Evolutionary conservation across 2,329 filamentous ascomycete species (phyloP).

Genomic region (Chaetomiaceae sp.): DNA sequence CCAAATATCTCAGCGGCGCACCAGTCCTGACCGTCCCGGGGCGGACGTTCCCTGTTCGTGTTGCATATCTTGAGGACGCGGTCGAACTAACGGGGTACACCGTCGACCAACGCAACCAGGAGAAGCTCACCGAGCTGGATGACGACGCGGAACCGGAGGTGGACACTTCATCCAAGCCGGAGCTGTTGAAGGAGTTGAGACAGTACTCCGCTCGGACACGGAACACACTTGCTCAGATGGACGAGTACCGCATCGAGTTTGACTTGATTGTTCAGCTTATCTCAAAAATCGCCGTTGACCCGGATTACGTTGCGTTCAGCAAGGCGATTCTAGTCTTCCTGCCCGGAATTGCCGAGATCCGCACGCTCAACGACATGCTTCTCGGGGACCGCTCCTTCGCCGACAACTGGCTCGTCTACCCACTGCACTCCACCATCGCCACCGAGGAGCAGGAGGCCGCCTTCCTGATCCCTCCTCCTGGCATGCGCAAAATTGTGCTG

Average conservation of each 20-base stretch:
- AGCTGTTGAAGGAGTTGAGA: slow-evolving; percentile 59
- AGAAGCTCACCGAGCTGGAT: slow-evolving; percentile 56
- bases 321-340: slow-evolving; percentile 92
- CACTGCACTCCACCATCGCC: slow-evolving; percentile 88
- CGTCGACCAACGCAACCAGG: slow-evolving; percentile 43
- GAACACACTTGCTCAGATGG: slow-evolving; percentile 67
- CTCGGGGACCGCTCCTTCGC: slow-evolving; percentile 69
- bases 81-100: slow-evolving; percentile 78
- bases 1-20: slow-evolving; percentile 76
- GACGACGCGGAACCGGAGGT: slow-evolving; percentile 53
- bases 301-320: slow-evolving; percentile 64
- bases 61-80: slow-evolving; percentile 85
- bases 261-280: slow-evolving; percentile 78
- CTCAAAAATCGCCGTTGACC: slow-evolving; percentile 63
- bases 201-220: slow-evolving; percentile 72
- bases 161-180: slow-evolving; percentile 46
- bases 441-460: slow-evolving; percentile 95
- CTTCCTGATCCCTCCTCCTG: slow-evolving; percentile 76
- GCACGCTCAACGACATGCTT: slow-evolving; percentile 79
- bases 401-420: slow-evolving; percentile 76
- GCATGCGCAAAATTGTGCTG: slow-evolving; percentile 85
- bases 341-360: slow-evolving; percentile 89
- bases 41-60: slow-evolving; percentile 85
- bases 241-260: slow-evolving; percentile 90
- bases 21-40: slow-evolving; percentile 88